These are phyloP conservation scores for Solanum clarkiae DNA, from an alignment of 257 asterid genomes.

Conservation along the genomic window DNA sequence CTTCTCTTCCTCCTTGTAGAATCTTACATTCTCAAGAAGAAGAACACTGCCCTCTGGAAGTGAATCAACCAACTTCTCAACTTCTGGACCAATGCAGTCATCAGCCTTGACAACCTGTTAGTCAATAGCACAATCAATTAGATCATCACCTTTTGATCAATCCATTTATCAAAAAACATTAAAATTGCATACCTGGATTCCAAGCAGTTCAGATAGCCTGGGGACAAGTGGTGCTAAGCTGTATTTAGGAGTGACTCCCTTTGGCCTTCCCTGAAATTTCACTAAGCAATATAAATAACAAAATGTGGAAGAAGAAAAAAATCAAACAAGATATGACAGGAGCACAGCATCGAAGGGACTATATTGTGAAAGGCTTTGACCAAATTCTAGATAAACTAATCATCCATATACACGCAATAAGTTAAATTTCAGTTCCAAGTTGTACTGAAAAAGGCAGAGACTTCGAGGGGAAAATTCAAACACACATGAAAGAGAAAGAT, in stretches of 20 bases:
- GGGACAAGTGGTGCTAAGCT: slow-evolving; percentile 36
- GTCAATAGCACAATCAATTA: neutral
- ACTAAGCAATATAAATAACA: neutral
- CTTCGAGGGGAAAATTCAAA: neutral
- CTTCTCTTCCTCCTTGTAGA: slow-evolving; percentile 89
- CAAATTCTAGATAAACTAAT: neutral
- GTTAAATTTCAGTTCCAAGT: neutral
- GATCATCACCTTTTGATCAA: neutral
- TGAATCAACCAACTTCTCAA: slow-evolving; percentile 61
- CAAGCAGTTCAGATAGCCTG: slow-evolving; percentile 65
- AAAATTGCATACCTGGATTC: slow-evolving; percentile 36
- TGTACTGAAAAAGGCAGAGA: neutral
- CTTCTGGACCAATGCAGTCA: slow-evolving; percentile 79
- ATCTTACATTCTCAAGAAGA: slow-evolving; percentile 81
- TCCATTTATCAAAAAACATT: neutral
- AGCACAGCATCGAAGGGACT: neutral
- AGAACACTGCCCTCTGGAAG: slow-evolving; percentile 68
- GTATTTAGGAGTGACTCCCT: slow-evolving; percentile 29
- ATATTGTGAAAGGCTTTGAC: neutral
- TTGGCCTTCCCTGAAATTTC: slow-evolving; percentile 27
- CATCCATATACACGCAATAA: neutral
- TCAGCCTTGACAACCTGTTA: slow-evolving; percentile 75
- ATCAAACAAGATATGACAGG: neutral
- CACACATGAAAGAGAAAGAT: neutral
- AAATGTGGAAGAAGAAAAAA: neutral